Evolutionary conservation across 495 filamentous ascomycete genomes (phyloP), one percentile per base, ranked within the genome.

Genomic region (Penicillium soppii): DNA sequence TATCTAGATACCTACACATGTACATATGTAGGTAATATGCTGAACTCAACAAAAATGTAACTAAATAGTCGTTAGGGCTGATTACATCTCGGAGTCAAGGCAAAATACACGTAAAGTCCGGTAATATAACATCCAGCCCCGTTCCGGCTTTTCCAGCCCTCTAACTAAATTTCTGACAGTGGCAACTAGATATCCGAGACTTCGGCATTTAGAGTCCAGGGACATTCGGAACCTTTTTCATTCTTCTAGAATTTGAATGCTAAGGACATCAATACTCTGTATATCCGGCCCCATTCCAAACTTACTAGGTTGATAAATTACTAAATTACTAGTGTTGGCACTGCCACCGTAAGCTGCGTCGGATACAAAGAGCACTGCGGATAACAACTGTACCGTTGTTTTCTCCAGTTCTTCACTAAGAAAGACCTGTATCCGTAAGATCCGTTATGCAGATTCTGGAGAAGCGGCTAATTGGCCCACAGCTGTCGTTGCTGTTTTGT

Each of bases 181-280:
- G 61, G 61, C 58, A 56, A 91, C 37, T 32, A 35, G 42, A 32
- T 7, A 21, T 38, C 30, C 49, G n/a, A n/a, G n/a, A n/a, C n/a
- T n/a, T n/a, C n/a, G n/a, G n/a, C n/a, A n/a, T n/a, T n/a, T n/a
- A n/a, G n/a, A n/a, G n/a, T n/a, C n/a, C n/a, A n/a, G 35, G 35
- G 35, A 37, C 35, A 5, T 17, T 36, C 33, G n/a, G 33, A 35
- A n/a, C n/a, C n/a, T n/a, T n/a, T n/a, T n/a, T n/a, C n/a, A n/a
- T n/a, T n/a, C n/a, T n/a, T n/a, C n/a, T n/a, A n/a, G n/a, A n/a
- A n/a, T n/a, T n/a, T n/a, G n/a, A n/a, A n/a, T n/a, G n/a, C n/a
- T n/a, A n/a, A n/a, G n/a, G n/a, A n/a, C n/a, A n/a, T n/a, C n/a
- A n/a, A n/a, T n/a, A n/a, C n/a, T n/a, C n/a, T n/a, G n/a, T n/a